Base-by-base conservation (phyloP, 768 basidiomycete genomes). In the Podaxis sp. region DNA sequence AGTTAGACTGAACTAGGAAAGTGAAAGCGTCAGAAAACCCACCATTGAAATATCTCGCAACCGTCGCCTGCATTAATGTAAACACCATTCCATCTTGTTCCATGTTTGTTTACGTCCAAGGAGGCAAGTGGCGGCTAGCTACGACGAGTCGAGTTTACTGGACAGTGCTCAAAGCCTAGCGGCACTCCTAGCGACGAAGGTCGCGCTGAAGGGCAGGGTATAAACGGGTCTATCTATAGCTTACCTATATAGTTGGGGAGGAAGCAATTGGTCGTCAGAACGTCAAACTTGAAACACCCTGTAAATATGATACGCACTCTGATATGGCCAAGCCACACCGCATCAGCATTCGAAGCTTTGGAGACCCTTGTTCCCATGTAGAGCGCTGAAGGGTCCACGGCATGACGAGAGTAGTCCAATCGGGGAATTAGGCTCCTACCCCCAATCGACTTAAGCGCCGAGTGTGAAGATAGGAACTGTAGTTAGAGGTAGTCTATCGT, bases 281-380 rank as follows among this genome's bases (percentile, higher is more conserved):
- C 37, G 56, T 57, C 56, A 50, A 57, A 57, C 46, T 32, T 57
- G 56, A 57, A 57, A 57, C 56, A 50, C 56, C 47, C 11, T 16
- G 56, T 42, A 18, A 27, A 21, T 21, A 21, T 57, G 46, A 37
- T 57, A 36, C 9, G 6, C 44, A n/a, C 55, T 36, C 25, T 47
- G 32, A 36, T 48, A n/a, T 47, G 55, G 37, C 21, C 14, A 47
- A 46, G 18, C 18, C 47, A 48, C 21, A 10, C 47, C 47, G 0
- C 47, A 55, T 55, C 23, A 40, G 14, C 27, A 4, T 27, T 18
- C 54, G 54, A 48, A 21, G 18, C 10, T 42, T 10, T 55, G 35
- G n/a, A 35, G 9, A n/a, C 35, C 36, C 14, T 44, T 46, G 25
- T 46, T 56, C 47, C 56, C 56, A 36, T 35, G 21, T 32, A 46